Conservation (phyloP, 352 stramenopile species). For the Blastocystis sp. region DNA sequence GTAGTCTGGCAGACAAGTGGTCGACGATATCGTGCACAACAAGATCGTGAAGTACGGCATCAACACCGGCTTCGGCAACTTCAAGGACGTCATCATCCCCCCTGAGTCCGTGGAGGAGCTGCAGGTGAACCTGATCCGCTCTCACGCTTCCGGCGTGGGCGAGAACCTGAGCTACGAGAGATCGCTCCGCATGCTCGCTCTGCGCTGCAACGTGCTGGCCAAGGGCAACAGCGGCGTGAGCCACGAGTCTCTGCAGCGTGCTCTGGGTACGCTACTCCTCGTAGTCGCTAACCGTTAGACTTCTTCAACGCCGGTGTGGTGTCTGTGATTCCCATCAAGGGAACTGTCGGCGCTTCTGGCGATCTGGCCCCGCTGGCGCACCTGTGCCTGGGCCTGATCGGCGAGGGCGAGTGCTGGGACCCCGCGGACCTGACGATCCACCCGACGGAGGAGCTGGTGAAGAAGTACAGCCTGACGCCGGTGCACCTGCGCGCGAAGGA, state of each 20-base stretch:
- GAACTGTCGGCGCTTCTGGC: conserved; percentile 82
- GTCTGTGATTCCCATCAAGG: conserved; percentile 80
- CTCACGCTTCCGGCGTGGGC: conserved; percentile 76
- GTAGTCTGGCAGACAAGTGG: conserved; percentile 76
- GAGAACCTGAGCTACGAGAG: conserved; percentile 78
- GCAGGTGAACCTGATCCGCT: conserved; percentile 77
- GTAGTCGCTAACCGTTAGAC: conserved; percentile 73
- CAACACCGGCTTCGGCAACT: conserved; percentile 86
- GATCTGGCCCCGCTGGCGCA: conserved; percentile 82
- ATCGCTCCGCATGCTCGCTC: conserved; percentile 82
- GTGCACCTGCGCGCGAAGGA: conserved; percentile 81
- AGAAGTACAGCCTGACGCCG: conserved; percentile 76
- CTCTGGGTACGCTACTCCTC: conserved; percentile 14
- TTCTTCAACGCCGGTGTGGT: conserved; percentile 83
- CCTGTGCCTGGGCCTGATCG: conserved; percentile 84
- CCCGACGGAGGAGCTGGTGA: conserved; percentile 73
- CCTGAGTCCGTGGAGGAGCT: conserved; percentile 81
- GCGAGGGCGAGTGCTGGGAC: conserved; percentile 83
- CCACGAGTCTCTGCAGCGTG: conserved; percentile 77
- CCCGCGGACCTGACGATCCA: conserved; percentile 56
- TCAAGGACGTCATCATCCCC: conserved; percentile 84
- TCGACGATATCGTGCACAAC: conserved; percentile 83
- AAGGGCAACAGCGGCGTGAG: conserved; percentile 83
- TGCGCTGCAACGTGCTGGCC: conserved; percentile 83
- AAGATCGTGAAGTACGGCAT: conserved; percentile 83